Evolutionary conservation across 805 yeast species (phyloP), one percentile per base, ranked within the genome.

Genomic region (Hanseniaspora occidentalis): DNA sequence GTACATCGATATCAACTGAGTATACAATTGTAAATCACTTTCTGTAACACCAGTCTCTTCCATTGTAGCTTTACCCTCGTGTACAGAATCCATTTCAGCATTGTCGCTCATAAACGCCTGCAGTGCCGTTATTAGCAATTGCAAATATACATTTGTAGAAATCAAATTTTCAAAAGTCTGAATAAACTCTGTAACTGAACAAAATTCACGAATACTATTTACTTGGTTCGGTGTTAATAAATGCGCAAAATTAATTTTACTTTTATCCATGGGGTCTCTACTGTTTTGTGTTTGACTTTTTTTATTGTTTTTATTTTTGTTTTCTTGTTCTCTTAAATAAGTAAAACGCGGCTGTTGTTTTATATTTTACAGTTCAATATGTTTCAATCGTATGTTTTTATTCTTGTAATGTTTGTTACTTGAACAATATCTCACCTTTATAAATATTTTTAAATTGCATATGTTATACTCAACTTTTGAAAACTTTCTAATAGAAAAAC

Each of bases 1-100:
- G 35, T 58, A 58, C 61, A 58, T 54, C 18, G 51, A 42, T 21
- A 51, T 51, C 43, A 58, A 44, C 5, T 61, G 61, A 13, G 39
- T 43, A 44, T 51, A 54, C 26, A 58, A 41, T 38, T 57, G 56
- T 3, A n/a, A n/a, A 29, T 29, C 33, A 29, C 18, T n/a, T 29
- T 29, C 33, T 29, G 13, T 29, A 16, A 29, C 8, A 8, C 29
- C 29, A 13, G n/a, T 4, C 11, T 25, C n/a, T 25, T 25, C 4
- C 11, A 14, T 14, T 5, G 29, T 25, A 8, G 11, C 29, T 7
- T 14, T 29, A n/a, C 16, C 16, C 16, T 29, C 18, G 4, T 16
- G 8, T 5, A 29, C 16, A n/a, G 13, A n/a, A n/a, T 14, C 18
- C 3, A 29, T 5, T n/a, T n/a, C 4, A 5, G 13, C 33, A 14